A percentile compares a stretch with the other conserved stretches of the same genome.
Evolutionary conservation across 345 rosid genomes (phyloP).

Genomic region (Populus simonii): DNA sequence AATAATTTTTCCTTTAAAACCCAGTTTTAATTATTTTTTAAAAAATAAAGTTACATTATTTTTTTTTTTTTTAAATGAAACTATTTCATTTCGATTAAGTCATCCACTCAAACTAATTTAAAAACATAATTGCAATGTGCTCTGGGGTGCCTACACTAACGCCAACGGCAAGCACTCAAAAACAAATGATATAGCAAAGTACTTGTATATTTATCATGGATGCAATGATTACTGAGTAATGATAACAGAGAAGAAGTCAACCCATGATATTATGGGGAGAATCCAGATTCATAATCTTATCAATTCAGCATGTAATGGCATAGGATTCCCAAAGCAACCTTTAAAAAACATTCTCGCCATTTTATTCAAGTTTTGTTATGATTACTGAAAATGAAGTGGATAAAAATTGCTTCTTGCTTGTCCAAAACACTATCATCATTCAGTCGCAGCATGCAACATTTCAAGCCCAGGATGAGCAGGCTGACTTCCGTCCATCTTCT

Average conservation of each 20-base stretch:
- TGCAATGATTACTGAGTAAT: constrained; percentile 41
- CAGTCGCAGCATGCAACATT: constrained; percentile 19
- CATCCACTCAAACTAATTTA: too few relatives aligned
- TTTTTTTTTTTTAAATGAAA: too few relatives aligned
- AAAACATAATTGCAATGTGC: too few relatives aligned
- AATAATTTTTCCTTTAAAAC: too few relatives aligned
- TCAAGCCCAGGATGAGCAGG: constrained; percentile 35
- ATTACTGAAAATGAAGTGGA: constrained; percentile 25
- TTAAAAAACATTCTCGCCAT: constrained; percentile 29
- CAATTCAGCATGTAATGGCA: constrained; percentile 25
- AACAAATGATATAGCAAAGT: constrained; percentile 18
- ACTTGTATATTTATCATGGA: constrained; percentile 32
- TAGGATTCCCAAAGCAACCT: constrained; percentile 44
- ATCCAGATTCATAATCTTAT: constrained; percentile 30
- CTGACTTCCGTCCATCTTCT: constrained; percentile 27
- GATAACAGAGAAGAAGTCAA: constrained; percentile 49
- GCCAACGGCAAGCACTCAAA: constrained; percentile 35
- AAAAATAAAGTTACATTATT: too few relatives aligned
- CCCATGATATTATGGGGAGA: constrained; percentile 34
- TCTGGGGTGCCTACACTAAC: constrained; percentile 19
- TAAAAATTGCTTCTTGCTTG: constrained; percentile 26
- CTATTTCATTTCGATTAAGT: too few relatives aligned
- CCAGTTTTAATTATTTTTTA: too few relatives aligned
- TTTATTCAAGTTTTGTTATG: constrained; percentile 38
- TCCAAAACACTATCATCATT: constrained; percentile 9